A percentile compares a stretch with the other conserved stretches of the same genome.
These are phyloP conservation scores for Euphrasia confusa DNA, from an alignment of 257 asterid genomes.

Conservation along the genomic window DNA sequence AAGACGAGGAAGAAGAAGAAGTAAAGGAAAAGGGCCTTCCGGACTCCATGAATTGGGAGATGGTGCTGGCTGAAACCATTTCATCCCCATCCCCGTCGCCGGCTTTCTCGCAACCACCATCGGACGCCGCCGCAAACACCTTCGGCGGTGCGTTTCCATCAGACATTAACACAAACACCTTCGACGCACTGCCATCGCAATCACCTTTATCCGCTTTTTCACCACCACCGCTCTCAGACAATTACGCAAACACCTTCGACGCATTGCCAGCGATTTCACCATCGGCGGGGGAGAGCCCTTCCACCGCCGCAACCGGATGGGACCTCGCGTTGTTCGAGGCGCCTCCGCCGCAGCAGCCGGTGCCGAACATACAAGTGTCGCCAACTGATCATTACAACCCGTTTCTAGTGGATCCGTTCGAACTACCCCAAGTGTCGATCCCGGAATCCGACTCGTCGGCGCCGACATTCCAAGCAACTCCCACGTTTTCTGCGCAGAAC, in stretches of 20 bases:
- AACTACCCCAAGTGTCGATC: constrained; percentile 10
- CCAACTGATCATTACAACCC: constrained; percentile 48
- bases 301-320: constrained; percentile 28
- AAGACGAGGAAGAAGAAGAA: constrained; percentile 19
- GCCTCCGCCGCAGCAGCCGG: constrained; percentile 15
- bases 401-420: constrained; percentile 42
- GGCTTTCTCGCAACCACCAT: constrained; percentile 12
- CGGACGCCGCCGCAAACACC: constrained; percentile 29
- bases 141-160: constrained; percentile 24
- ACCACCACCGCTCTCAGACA: constrained; percentile 21
- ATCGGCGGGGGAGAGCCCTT: background rate
- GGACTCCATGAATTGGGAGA: constrained; percentile 45
- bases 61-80: constrained; percentile 37
- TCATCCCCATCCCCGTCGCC: constrained; percentile 10
- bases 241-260: constrained; percentile 28
- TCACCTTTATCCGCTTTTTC: constrained; percentile 5
- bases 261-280: constrained; percentile 25
- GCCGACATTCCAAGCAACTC: constrained; percentile 42
- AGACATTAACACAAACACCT: constrained; percentile 30
- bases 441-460: constrained; percentile 8
- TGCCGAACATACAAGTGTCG: constrained; percentile 18
- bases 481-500: constrained; percentile 46
- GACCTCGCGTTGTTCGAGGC: constrained; percentile 37
- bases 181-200: constrained; percentile 24
- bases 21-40: constrained; percentile 14